Percentiles rank a stretch among this genome's conserved stretches.
These are phyloP conservation scores for Epicoccum nigrum DNA, from an alignment of 2,329 filamentous ascomycete genomes.

Conservation along the genomic window DNA sequence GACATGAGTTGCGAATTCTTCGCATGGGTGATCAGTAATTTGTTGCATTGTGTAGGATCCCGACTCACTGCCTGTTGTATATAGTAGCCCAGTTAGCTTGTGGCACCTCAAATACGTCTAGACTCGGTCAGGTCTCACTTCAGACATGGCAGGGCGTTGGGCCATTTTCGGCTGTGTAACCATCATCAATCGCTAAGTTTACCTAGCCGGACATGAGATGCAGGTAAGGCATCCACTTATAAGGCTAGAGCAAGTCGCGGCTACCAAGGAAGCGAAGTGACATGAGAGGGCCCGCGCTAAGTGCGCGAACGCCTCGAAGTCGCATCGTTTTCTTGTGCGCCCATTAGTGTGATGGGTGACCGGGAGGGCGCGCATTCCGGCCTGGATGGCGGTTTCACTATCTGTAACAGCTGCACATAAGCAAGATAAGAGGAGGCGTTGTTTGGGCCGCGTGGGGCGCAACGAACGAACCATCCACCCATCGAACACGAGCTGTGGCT, in stretches of 20 bases:
- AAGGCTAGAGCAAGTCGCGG: slow-evolving; percentile 8
- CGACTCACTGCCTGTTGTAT: neutral
- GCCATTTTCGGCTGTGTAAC: slow-evolving; percentile 9
- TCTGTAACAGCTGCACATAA: neutral
- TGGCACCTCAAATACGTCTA: slow-evolving; percentile 6
- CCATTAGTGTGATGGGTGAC: neutral
- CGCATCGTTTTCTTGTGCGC: slow-evolving; percentile 2
- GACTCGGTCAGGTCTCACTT: neutral
- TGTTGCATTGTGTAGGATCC: slow-evolving; percentile 8
- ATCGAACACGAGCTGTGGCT: neutral
- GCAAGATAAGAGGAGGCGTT: neutral
- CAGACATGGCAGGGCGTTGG: neutral
- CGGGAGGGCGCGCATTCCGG: neutral
- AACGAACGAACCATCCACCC: too few species aligned
- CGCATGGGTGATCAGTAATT: neutral
- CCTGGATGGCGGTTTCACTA: neutral
- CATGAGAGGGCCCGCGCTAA: slow-evolving; percentile 6
- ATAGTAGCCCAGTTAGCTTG: slow-evolving; percentile 1
- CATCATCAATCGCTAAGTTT: neutral
- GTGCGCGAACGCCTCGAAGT: neutral
- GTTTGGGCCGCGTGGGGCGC: neutral
- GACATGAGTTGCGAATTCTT: neutral
- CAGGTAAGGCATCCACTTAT: slow-evolving; percentile 5
- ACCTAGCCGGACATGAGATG: neutral
- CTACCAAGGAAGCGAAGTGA: slow-evolving; percentile 5